phyloP scores from a whole-genome alignment of 2,329 filamentous ascomycete genomes.

The Domatiomyces catenatus region DNA sequence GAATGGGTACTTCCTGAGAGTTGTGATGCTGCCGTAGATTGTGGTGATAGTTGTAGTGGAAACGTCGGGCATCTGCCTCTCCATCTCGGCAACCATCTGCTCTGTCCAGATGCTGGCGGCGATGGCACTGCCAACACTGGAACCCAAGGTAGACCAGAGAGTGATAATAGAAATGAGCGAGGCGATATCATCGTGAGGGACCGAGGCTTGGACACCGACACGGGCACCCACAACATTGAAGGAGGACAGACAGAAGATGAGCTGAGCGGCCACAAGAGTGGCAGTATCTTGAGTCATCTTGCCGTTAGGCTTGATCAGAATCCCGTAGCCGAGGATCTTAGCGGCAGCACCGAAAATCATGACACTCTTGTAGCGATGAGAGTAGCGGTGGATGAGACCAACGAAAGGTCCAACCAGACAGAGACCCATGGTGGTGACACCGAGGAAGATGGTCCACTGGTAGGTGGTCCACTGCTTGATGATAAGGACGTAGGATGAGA shows the following conservation, averaged over 20 bases:
- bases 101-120: constrained; percentile 50
- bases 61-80: not conserved
- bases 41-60: constrained; percentile 4
- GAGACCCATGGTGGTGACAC: constrained; percentile 27
- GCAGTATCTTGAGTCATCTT: constrained; percentile 24
- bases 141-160: constrained; percentile 44
- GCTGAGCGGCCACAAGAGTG: constrained; percentile 23
- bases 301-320: constrained; percentile 21
- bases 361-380: constrained; percentile 30
- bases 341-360: constrained; percentile 26
- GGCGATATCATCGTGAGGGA: constrained; percentile 38
- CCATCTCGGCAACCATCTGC: constrained; percentile 2
- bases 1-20: constrained; percentile 22
- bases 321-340: constrained; percentile 25
- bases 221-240: constrained; percentile 38
- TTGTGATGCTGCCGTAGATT: constrained; percentile 25
- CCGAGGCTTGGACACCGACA: constrained; percentile 22
- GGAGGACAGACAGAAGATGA: constrained; percentile 19
- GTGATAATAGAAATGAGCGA: constrained; percentile 7
- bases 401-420: constrained; percentile 24
- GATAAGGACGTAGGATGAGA: constrained; percentile 22
- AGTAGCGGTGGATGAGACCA: constrained; percentile 21
- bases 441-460: constrained; percentile 29
- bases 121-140: constrained; percentile 44
- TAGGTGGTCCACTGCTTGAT: constrained; percentile 27